A percentile compares a stretch with the other conserved stretches of the same genome.
These are phyloP conservation scores for Diaporthe sp. DNA, from an alignment of 2,329 filamentous ascomycete genomes.

Conservation along the genomic window DNA sequence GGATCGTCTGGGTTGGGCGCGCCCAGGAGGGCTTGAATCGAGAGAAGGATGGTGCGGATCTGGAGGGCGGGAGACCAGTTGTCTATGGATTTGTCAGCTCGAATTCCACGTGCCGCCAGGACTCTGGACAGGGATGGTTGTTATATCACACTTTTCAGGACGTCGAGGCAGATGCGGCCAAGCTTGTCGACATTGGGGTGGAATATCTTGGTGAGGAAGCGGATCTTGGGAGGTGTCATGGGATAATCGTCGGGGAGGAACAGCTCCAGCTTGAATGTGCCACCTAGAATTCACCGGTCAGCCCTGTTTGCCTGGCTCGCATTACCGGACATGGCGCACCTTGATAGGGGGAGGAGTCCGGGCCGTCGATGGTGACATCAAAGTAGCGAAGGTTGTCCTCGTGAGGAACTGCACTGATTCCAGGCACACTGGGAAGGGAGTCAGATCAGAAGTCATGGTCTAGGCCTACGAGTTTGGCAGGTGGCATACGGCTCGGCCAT, in stretches of 20 bases:
- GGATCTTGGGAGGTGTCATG: slow-evolving; percentile 98
- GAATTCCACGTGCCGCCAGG: neutral
- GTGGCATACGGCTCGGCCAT: slow-evolving; percentile 89
- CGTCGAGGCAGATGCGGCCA: slow-evolving; percentile 95
- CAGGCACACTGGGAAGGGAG: slow-evolving; percentile 77
- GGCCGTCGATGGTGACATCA: slow-evolving; percentile 95
- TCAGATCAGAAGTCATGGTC: slow-evolving; percentile 22
- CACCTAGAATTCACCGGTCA: slow-evolving; percentile 56
- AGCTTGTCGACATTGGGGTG: slow-evolving; percentile 99
- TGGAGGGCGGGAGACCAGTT: slow-evolving; percentile 99
- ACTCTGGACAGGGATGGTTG: neutral
- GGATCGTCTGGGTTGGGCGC: slow-evolving; percentile 98
- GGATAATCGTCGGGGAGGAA: slow-evolving; percentile 99
- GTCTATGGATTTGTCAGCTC: slow-evolving; percentile 61
- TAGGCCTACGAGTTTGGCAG: neutral
- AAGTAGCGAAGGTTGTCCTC: slow-evolving; percentile 99
- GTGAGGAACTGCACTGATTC: slow-evolving; percentile 94
- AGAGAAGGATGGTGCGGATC: slow-evolving; percentile 98
- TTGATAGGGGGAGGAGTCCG: slow-evolving; percentile 93
- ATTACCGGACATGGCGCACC: slow-evolving; percentile 61
- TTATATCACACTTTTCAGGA: slow-evolving; percentile 83
- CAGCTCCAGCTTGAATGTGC: slow-evolving; percentile 95
- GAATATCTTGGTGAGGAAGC: slow-evolving; percentile 98
- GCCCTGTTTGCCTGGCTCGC: neutral
- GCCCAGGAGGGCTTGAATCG: slow-evolving; percentile 95